Percentiles rank a stretch among this genome's conserved stretches.
phyloP scores from a whole-genome alignment of 805 yeast species.

The Maudiozyma saulgeensis region DNA sequence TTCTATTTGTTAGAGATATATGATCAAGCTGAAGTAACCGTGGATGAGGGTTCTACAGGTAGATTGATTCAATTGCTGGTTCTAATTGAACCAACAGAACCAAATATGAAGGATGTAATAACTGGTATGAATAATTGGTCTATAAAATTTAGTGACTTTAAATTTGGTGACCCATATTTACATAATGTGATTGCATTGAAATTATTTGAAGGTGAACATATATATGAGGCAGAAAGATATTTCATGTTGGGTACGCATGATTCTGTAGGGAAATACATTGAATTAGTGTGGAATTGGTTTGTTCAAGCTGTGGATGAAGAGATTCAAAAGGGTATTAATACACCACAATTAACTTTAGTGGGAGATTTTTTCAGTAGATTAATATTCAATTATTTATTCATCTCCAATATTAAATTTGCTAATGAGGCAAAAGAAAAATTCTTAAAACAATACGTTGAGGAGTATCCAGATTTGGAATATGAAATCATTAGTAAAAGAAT shows the following conservation, averaged over 20 bases:
- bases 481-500: constrained; percentile 23
- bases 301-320: constrained; percentile 14
- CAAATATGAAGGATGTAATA: constrained; percentile 56
- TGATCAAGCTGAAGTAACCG: constrained; percentile 38
- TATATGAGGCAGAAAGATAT: constrained; percentile 64
- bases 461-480: constrained; percentile 14
- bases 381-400: constrained; percentile 63
- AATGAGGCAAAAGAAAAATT: constrained; percentile 32
- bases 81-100: constrained; percentile 40
- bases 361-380: constrained; percentile 42
- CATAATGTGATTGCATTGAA: constrained; percentile 67
- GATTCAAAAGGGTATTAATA: constrained; percentile 22
- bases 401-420: constrained; percentile 58
- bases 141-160: constrained; percentile 35
- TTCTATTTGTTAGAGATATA: constrained; percentile 65
- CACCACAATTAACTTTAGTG: constrained; percentile 10
- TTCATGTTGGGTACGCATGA: constrained; percentile 57
- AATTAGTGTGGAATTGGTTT: constrained; percentile 40
- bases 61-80: constrained; percentile 40
- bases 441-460: constrained; percentile 26
- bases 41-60: constrained; percentile 36
- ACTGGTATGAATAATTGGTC: constrained; percentile 65
- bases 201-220: constrained; percentile 42
- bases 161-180: constrained; percentile 66
- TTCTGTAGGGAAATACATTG: constrained; percentile 39